Evolutionary conservation across 192 early-diverging fungal genomes (phyloP), one percentile per base, ranked within the genome.

Genomic region (Coemansia sp.): DNA sequence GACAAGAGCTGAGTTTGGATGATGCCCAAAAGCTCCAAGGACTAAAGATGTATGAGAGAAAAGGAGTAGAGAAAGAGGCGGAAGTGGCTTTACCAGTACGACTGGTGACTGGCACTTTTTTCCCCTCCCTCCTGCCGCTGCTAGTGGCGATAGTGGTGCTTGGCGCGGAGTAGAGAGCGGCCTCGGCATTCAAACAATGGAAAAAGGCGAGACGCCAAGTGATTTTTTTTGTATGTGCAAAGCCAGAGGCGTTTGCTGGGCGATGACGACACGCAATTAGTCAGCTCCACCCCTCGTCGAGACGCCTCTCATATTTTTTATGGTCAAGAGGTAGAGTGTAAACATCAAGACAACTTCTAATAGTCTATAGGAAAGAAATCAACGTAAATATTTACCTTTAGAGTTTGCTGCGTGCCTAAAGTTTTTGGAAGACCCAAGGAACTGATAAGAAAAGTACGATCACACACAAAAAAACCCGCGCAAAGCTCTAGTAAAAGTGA

Each of bases 201-300:
- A 31, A 15, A 6, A 10, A 57, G 29, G 29, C 27, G 13, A 5
- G 53, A 31, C 4, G 53, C 53, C 53, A 57, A 57, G 53, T 31
- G 13, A 57, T 55, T 29, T 10, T 57, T 33, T 57, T 57, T 11
- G 24, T 24, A 24, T 24, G 24, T 24, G 24, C 15, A 9, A 33
- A 13, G 24, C 13, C 27, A 57, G 53, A 29, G 53, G 53, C 53
- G 29, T 24, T 13, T 47, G 46, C 53, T 57, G 53, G 53, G 53
- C 53, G 53, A 57, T 57, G 53, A 57, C 53, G 53, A 57, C 53
- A 57, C 24, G 29, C 53, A 57, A 57, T 31, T 57, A 57, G 53
- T 57, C 53, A 57, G 53, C 53, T 31, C 53, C 13, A n/a, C 3
- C 22, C 9, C 44, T 47, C 0, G 39, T 40, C 1, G 46, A 47